Evolutionary conservation across 768 basidiomycete genomes (phyloP).

Genomic region (Chalciporus sphaerocephalus): DNA sequence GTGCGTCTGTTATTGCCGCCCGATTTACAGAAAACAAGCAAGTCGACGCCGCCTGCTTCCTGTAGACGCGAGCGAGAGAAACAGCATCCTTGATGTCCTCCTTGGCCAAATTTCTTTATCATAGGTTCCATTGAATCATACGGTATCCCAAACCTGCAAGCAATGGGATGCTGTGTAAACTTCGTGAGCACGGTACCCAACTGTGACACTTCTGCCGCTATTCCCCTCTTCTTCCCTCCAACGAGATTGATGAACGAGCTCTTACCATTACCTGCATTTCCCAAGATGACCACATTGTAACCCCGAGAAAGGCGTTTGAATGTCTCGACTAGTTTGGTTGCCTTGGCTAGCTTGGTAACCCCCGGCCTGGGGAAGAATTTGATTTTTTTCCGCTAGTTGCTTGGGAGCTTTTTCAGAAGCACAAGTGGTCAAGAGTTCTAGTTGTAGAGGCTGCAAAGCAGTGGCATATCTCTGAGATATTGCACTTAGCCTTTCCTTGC

Average conservation of each 20-base stretch:
- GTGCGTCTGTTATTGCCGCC: conserved; percentile 18
- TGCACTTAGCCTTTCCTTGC: too few relatives aligned
- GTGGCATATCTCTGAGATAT: too few relatives aligned
- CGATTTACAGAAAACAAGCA: conserved; percentile 33
- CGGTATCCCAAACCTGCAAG: conserved; percentile 17
- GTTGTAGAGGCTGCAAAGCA: not conserved
- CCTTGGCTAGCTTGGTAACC: not conserved
- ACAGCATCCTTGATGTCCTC: conserved; percentile 6
- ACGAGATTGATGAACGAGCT: conserved; percentile 36
- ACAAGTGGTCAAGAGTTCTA: not conserved
- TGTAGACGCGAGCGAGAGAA: conserved; percentile 24
- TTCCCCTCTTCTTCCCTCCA: conserved; percentile 17
- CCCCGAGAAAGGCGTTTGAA: not conserved
- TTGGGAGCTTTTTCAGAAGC: not conserved
- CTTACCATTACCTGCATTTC: conserved; percentile 32
- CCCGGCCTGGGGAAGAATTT: too few relatives aligned
- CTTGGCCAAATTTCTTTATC: not conserved
- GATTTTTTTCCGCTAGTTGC: not conserved
- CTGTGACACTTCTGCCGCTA: conserved; percentile 25
- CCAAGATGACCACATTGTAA: conserved; percentile 34
- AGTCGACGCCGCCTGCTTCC: conserved; percentile 22
- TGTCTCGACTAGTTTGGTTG: not conserved
- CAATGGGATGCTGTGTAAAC: not conserved
- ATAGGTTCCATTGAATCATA: conserved; percentile 10
- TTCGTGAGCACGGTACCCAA: conserved; percentile 17